Evolutionary conservation across 1,139 yeast species (phyloP), one percentile per base, ranked within the genome.

Genomic region (Debaryomycetaceae sp.): DNA sequence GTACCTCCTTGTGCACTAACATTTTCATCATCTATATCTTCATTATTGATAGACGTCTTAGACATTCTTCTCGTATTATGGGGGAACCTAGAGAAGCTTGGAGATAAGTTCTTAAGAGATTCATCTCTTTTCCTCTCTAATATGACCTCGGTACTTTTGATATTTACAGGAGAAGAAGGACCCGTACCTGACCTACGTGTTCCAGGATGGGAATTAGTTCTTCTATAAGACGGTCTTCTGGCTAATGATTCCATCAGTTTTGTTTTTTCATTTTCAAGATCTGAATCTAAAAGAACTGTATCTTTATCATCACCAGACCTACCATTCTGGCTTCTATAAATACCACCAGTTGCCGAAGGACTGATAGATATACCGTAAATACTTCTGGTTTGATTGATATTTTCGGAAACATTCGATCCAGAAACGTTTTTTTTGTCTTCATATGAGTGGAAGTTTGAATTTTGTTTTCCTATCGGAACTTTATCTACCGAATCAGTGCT

Each of bases 21-120:
- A 33, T 65, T 68, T 24, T 67, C 75, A 43, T 68, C 61, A 45
- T 70, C 74, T 36, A 65, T 52, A 42, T 69, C 75, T 22, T 35
- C 41, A 18, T 14, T 33, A 28, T 29, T 33, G 5, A 22, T 22
- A 11, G 26, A 22, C 7, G 26, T 11, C 11, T 22, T 22, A 3
- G 26, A 22, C 11, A 11, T 11, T 22, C 26, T 22, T 22, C 26
- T 22, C 11, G 11, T 11, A 22, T 22, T 22, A 22, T 22, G 26
- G 11, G 26, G 26, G 11, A 22, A 22, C 26, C 26, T 22, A 3
- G 26, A 22, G 4, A 22, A 22, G 26, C 11, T 22, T 8, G 26
- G 26, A 3, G 26, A 22, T 8, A 11, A 8, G 26, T 22, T 22
- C 26, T 11, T 22, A 22, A 11, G 26, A 8, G 26, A 22, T 8